A percentile compares a stretch with the other conserved stretches of the same genome.
These are phyloP conservation scores for Eutrema japonicum DNA, from an alignment of 345 rosid genomes.

Conservation along the genomic window DNA sequence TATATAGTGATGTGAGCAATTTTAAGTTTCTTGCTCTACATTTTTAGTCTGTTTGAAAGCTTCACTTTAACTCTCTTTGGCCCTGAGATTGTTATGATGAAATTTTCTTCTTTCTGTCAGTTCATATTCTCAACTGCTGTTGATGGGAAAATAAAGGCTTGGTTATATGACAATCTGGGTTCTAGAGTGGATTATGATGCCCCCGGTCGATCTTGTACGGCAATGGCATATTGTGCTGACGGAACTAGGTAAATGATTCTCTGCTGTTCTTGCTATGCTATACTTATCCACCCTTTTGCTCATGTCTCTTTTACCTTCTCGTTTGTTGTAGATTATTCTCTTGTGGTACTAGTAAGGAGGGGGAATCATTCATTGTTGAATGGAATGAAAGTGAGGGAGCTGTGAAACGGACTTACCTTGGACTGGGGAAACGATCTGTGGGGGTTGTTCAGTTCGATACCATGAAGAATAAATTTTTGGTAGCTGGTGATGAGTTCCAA, in stretches of 20 bases:
- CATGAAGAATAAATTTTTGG: slow-evolving; percentile 64
- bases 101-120: slow-evolving; percentile 41
- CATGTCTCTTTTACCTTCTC: slow-evolving; percentile 16
- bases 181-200: slow-evolving; percentile 88
- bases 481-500: slow-evolving; percentile 74
- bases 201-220: slow-evolving; percentile 75
- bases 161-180: slow-evolving; percentile 75
- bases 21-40: slow-evolving; percentile 7
- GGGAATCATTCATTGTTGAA: slow-evolving; percentile 67
- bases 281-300: slow-evolving; percentile 20
- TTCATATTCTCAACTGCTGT: slow-evolving; percentile 62
- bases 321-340: slow-evolving; percentile 58
- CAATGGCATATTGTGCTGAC: slow-evolving; percentile 84
- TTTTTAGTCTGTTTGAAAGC: slow-evolving; percentile 14
- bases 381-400: slow-evolving; percentile 82
- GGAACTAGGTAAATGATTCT: slow-evolving; percentile 53
- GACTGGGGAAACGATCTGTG: slow-evolving; percentile 63
- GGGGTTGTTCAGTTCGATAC: slow-evolving; percentile 80
- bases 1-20: not conserved
- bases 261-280: slow-evolving; percentile 1
- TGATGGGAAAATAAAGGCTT: slow-evolving; percentile 80
- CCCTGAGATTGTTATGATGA: slow-evolving; percentile 19
- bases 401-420: slow-evolving; percentile 65
- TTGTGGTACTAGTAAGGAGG: slow-evolving; percentile 76
- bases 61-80: slow-evolving; percentile 18